These are phyloP conservation scores for Silene conica DNA, from an alignment of 148 eudicot genomes.

Conservation along the genomic window DNA sequence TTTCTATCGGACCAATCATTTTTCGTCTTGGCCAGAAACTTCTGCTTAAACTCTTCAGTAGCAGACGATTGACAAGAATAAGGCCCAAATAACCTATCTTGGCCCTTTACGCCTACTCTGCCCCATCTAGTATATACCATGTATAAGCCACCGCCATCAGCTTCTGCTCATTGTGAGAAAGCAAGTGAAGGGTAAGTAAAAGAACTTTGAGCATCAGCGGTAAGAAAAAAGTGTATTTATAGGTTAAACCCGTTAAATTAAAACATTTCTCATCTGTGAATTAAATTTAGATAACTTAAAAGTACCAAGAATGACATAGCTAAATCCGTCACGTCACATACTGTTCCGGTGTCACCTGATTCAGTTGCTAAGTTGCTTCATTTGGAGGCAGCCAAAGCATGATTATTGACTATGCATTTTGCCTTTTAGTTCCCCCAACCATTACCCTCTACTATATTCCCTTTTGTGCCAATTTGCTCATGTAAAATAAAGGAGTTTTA, in stretches of 20 bases:
- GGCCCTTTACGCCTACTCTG: slow-evolving; percentile 94
- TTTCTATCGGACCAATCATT: slow-evolving; percentile 70
- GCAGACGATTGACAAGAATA: slow-evolving; percentile 55
- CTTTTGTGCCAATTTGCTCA: not conserved
- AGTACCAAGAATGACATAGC: not conserved
- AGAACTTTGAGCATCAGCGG: not conserved
- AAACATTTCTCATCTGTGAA: not conserved
- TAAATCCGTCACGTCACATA: not conserved
- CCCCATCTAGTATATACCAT: slow-evolving; percentile 96
- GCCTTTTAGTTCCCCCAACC: not conserved
- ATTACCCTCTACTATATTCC: not conserved
- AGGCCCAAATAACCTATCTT: slow-evolving; percentile 83
- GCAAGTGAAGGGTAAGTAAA: not conserved
- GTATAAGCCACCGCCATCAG: slow-evolving; percentile 66
- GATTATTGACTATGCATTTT: not conserved
- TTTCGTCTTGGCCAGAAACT: slow-evolving; percentile 71
- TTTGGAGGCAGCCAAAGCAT: not conserved
- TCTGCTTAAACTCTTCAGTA: slow-evolving; percentile 62
- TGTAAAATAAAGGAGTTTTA: not conserved
- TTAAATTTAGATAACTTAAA: not conserved
- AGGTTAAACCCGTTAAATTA: not conserved
- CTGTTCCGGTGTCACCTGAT: not conserved
- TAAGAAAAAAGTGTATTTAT: not conserved
- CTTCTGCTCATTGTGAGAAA: slow-evolving; percentile 48
- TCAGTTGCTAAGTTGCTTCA: not conserved